Evolutionary conservation across 495 filamentous ascomycete species (phyloP).

Genomic region (Talaromyces nanjingensis): DNA sequence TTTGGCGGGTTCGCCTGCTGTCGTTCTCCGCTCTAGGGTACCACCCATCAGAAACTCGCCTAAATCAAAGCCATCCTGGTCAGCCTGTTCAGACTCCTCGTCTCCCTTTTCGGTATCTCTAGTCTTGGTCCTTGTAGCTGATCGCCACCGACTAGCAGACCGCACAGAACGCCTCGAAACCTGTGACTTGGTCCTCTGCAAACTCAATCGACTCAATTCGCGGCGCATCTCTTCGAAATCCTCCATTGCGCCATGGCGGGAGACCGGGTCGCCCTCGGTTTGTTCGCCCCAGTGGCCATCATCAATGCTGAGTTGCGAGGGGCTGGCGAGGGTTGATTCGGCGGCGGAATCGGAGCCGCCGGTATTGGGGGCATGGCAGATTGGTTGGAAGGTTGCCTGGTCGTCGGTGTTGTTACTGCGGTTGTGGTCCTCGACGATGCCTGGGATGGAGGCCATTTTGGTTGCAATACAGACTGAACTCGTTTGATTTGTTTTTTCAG

Average conservation of each 20-base stretch:
- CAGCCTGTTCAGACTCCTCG: conserved; percentile 27
- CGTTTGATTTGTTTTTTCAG: background rate
- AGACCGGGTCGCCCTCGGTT: conserved; percentile 56
- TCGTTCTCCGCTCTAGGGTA: conserved; percentile 70
- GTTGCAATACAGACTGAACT: too few species aligned
- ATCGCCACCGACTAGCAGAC: conserved; percentile 2
- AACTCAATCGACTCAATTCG: conserved; percentile 55
- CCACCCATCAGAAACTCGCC: conserved; percentile 71
- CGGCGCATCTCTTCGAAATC: conserved; percentile 62
- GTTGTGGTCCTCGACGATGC: background rate
- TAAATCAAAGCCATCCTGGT: conserved; percentile 59
- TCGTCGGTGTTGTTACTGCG: background rate
- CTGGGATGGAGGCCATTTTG: background rate
- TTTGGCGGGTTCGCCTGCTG: conserved; percentile 62
- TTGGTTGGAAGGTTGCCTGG: background rate
- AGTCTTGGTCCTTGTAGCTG: conserved; percentile 17
- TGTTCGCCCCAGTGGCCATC: conserved; percentile 74
- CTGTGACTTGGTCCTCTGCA: conserved; percentile 36
- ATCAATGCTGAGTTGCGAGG: conserved; percentile 23
- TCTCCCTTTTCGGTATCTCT: conserved; percentile 31
- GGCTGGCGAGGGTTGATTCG: conserved; percentile 14
- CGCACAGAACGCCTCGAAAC: conserved; percentile 11
- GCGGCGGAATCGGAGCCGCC: conserved; percentile 12
- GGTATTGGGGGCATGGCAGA: conserved; percentile 10
- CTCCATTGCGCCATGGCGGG: conserved; percentile 57